phyloP scores from a whole-genome alignment of 805 yeast species.

The Kazachstania psychrophila region DNA sequence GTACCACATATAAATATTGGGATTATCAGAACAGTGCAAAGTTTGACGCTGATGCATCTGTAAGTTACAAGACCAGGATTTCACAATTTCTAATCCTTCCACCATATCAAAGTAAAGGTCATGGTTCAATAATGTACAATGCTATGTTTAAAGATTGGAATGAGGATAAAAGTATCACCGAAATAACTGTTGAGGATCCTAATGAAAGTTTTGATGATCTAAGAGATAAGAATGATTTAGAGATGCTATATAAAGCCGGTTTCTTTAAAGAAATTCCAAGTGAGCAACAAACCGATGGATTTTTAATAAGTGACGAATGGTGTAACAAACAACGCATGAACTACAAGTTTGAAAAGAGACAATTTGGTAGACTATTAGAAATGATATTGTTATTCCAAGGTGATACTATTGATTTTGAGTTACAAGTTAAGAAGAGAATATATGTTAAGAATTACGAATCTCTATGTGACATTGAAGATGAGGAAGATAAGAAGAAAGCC shows the following conservation, averaged over 20 bases:
- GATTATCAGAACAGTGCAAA: constrained; percentile 45
- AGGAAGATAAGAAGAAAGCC: constrained; percentile 57
- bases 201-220: constrained; percentile 85
- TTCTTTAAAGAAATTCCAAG: constrained; percentile 25
- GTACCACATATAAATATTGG: constrained; percentile 81
- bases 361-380: constrained; percentile 68
- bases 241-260: constrained; percentile 34
- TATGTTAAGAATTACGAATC: constrained; percentile 76
- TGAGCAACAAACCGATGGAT: constrained; percentile 19
- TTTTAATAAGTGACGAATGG: constrained; percentile 30
- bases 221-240: constrained; percentile 73
- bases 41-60: constrained; percentile 20
- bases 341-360: constrained; percentile 65
- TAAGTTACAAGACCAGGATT: constrained; percentile 54
- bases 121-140: constrained; percentile 62
- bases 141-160: constrained; percentile 48
- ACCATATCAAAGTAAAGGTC: constrained; percentile 62
- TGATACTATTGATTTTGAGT: constrained; percentile 35
- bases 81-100: constrained; percentile 85
- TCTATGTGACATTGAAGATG: constrained; percentile 52
- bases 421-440: constrained; percentile 64
- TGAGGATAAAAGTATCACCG: constrained; percentile 43
- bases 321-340: constrained; percentile 29
- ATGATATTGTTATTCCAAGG: constrained; percentile 46
- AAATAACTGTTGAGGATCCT: constrained; percentile 90